Conservation (phyloP, 2,329 filamentous ascomycete genomes). For the Claviceps quebecensis region DNA sequence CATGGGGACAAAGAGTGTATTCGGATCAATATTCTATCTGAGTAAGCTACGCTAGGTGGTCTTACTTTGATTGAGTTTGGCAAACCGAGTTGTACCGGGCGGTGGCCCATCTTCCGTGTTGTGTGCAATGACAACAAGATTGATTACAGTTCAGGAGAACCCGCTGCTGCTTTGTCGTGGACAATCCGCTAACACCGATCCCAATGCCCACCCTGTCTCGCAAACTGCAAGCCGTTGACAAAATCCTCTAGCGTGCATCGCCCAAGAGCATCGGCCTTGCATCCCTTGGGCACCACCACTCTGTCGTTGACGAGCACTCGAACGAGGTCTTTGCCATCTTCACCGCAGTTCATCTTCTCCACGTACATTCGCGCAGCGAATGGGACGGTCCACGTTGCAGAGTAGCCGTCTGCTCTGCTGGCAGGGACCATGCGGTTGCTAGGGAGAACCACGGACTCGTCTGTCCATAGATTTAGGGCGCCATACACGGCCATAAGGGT, state of each 20-base stretch:
- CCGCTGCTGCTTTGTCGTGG: no score
- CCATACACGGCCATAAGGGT: constrained; percentile 65
- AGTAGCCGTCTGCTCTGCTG: constrained; percentile 49
- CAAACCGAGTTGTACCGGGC: no score
- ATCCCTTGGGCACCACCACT: constrained; percentile 58
- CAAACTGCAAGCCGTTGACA: constrained; percentile 63
- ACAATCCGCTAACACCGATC: constrained; percentile 33
- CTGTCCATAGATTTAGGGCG: constrained; percentile 66
- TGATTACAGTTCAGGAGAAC: no score
- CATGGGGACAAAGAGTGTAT: no score
- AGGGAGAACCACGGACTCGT: constrained; percentile 35
- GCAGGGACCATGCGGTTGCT: constrained; percentile 35
- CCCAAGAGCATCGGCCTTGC: constrained; percentile 55
- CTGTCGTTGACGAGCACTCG: constrained; percentile 73
- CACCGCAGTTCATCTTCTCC: constrained; percentile 66
- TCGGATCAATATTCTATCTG: no score
- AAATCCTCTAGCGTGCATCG: constrained; percentile 58
- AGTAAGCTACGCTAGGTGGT: no score
- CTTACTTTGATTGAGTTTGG: no score
- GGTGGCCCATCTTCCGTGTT: no score
- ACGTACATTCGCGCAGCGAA: constrained; percentile 74
- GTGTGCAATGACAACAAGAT: no score
- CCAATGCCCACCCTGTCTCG: constrained; percentile 60
- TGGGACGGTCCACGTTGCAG: constrained; percentile 65
- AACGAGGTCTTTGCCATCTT: constrained; percentile 50